These are phyloP conservation scores for Gossypium gossypioides DNA, from an alignment of 441 rosid genomes.

Conservation along the genomic window DNA sequence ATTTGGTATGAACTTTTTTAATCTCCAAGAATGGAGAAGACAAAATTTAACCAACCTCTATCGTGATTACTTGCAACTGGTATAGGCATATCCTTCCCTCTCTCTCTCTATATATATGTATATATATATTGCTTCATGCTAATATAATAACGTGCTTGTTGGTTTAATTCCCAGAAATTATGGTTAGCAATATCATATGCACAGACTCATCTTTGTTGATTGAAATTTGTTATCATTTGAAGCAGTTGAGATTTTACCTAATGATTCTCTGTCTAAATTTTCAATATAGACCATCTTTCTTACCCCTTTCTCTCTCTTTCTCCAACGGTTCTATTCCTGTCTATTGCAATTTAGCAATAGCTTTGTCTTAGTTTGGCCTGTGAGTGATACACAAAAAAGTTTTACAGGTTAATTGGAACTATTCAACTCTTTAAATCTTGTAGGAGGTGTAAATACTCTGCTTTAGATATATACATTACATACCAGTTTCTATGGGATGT, in stretches of 20 bases:
- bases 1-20: slow-evolving; percentile 83
- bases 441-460: neutral
- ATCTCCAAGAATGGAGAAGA: slow-evolving; percentile 70
- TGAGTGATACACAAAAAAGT: neutral
- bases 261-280: neutral
- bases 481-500: neutral
- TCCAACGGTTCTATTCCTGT: neutral
- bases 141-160: neutral
- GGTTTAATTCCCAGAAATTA: neutral
- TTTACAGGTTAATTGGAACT: neutral
- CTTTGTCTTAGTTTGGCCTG: neutral
- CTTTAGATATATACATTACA: neutral
- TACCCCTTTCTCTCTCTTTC: neutral
- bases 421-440: neutral
- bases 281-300: neutral
- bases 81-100: slow-evolving; percentile 23
- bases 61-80: slow-evolving; percentile 55
- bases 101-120: neutral
- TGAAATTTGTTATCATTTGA: neutral
- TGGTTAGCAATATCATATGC: neutral
- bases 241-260: neutral
- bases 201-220: neutral
- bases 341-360: neutral
- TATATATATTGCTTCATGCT: neutral
- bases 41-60: slow-evolving; percentile 54